These are phyloP conservation scores for Fusarium oligoseptatum DNA, from an alignment of 2,329 filamentous ascomycete species.

Conservation along the genomic window DNA sequence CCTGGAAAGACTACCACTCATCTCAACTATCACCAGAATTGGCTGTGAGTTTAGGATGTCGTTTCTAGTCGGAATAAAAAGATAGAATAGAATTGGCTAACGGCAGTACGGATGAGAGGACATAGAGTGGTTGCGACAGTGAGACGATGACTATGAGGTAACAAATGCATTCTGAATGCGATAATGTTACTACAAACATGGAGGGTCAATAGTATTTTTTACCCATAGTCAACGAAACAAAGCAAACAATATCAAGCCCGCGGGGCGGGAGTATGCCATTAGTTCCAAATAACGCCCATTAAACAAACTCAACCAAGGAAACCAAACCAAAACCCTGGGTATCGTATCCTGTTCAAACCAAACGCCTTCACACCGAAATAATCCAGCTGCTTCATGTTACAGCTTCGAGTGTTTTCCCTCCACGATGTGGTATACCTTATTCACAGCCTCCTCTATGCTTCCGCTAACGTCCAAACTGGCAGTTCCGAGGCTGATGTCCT, in stretches of 20 bases:
- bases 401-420: neutral
- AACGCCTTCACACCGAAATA: neutral
- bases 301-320: neutral
- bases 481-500: slow-evolving; percentile 5
- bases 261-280: neutral
- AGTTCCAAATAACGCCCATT: no score
- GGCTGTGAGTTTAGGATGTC: rapidly evolving
- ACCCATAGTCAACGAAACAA: neutral
- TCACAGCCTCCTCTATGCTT: slow-evolving; percentile 1
- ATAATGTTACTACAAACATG: neutral
- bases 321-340: neutral
- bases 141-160: neutral
- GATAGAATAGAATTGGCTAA: neutral
- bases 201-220: neutral
- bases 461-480: neutral
- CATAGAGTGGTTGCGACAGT: neutral
- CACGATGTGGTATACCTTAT: slow-evolving; percentile 7
- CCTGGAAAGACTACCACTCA: neutral
- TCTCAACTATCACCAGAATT: neutral
- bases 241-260: neutral
- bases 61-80: neutral
- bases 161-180: neutral
- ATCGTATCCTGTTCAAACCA: neutral
- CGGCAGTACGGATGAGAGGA: neutral
- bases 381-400: neutral